Evolutionary conservation across 257 asterid species (phyloP).

Genomic region (Prunella vulgaris): DNA sequence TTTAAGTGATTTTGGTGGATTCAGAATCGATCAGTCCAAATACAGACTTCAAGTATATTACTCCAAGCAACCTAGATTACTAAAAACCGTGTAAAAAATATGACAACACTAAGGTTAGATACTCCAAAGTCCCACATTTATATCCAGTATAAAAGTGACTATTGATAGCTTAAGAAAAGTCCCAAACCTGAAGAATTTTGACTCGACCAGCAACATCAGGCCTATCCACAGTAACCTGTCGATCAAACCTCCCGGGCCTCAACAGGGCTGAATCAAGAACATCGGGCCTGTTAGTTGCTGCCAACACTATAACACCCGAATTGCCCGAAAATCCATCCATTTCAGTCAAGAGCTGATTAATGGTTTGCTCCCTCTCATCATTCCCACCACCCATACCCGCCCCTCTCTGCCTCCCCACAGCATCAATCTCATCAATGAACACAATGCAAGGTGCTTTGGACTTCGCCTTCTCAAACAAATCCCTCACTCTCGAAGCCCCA

Average conservation of each 20-base stretch:
- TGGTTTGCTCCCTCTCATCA: slow-evolving; percentile 97
- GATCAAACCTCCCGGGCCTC: slow-evolving; percentile 96
- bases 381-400: slow-evolving; percentile 97
- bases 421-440: slow-evolving; percentile 95
- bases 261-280: slow-evolving; percentile 92
- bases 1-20: not conserved
- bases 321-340: slow-evolving; percentile 98
- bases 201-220: slow-evolving; percentile 99
- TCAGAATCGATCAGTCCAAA: not conserved
- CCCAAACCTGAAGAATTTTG: slow-evolving; percentile 79
- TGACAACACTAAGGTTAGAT: not conserved
- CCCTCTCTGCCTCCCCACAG: slow-evolving; percentile 96
- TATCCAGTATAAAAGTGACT: not conserved
- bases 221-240: slow-evolving; percentile 94
- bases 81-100: not conserved
- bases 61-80: not conserved
- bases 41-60: not conserved
- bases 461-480: slow-evolving; percentile 93
- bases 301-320: slow-evolving; percentile 89
- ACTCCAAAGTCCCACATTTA: not conserved
- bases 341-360: slow-evolving; percentile 95
- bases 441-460: slow-evolving; percentile 97
- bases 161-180: slow-evolving; percentile 2
- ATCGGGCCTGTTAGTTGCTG: slow-evolving; percentile 94
- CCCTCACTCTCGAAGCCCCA: slow-evolving; percentile 98